phyloP scores from a whole-genome alignment of 305 asterid species.

The Fraxinus floribunda region DNA sequence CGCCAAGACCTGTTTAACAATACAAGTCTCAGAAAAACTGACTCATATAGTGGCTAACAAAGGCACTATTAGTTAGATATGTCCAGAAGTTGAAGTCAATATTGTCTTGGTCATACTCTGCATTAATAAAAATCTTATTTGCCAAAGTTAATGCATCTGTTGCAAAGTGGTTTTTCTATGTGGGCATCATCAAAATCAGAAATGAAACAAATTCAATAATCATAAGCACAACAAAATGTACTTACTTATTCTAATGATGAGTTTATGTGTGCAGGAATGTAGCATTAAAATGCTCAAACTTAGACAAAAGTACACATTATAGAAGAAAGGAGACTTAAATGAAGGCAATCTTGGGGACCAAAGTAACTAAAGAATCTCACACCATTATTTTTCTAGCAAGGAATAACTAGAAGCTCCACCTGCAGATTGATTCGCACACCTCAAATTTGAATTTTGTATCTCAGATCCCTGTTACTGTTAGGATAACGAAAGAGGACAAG shows the following conservation, averaged over 20 bases:
- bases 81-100: conserved; percentile 10
- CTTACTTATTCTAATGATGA: background rate
- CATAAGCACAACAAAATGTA: background rate
- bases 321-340: background rate
- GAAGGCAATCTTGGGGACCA: background rate
- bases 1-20: conserved; percentile 67
- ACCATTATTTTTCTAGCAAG: background rate
- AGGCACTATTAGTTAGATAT: background rate
- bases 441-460: background rate
- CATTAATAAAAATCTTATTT: background rate
- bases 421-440: background rate
- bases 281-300: background rate
- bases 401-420: background rate
- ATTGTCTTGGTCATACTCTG: background rate
- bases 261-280: background rate
- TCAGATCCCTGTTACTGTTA: background rate
- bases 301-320: background rate
- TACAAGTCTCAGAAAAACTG: conserved; percentile 28
- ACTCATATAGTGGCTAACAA: conserved; percentile 8
- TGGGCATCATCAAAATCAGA: background rate
- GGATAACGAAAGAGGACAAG: background rate
- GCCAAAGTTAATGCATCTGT: background rate
- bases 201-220: background rate
- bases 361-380: background rate
- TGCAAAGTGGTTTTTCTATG: background rate